Evolutionary conservation across 2,329 filamentous ascomycete genomes (phyloP).

Genomic region (Calonectria naviculata): DNA sequence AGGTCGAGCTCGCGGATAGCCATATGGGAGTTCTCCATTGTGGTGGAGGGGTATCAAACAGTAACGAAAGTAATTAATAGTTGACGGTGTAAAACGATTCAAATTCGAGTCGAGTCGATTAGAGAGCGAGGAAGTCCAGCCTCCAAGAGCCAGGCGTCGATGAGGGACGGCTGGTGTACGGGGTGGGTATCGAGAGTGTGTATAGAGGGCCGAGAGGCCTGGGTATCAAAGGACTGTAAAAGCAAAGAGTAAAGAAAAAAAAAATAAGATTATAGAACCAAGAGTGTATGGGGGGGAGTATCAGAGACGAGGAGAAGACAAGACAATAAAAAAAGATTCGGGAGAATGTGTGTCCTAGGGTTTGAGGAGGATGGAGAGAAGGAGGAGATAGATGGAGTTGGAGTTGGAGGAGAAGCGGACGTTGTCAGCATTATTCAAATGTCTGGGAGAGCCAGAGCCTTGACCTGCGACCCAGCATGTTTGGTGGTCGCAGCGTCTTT

Average conservation of each 20-base stretch:
- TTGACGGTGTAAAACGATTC: constrained; percentile 16
- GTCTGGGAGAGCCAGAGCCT: constrained; percentile 25
- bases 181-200: constrained; percentile 14
- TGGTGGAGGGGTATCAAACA: constrained; percentile 26
- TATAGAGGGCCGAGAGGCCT: neutral
- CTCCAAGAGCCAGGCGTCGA: constrained; percentile 33
- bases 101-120: constrained; percentile 12
- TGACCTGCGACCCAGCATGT: constrained; percentile 36
- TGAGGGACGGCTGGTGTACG: neutral
- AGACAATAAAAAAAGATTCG: constrained; percentile 21
- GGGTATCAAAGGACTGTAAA: constrained; percentile 11
- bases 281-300: constrained; percentile 13
- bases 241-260: constrained; percentile 11
- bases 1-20: constrained; percentile 62
- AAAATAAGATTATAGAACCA: constrained; percentile 5
- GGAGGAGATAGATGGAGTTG: neutral
- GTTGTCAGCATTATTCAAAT: constrained; percentile 21
- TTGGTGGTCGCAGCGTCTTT: constrained; percentile 42
- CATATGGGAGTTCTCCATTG: constrained; percentile 44
- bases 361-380: constrained; percentile 15
- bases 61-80: constrained; percentile 16
- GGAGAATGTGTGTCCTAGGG: constrained; percentile 8
- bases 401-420: constrained; percentile 7
- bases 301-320: constrained; percentile 24
- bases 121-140: constrained; percentile 39